Evolutionary conservation across 2,329 filamentous ascomycete species (phyloP).

Genomic region (Penicillium glabrum): DNA sequence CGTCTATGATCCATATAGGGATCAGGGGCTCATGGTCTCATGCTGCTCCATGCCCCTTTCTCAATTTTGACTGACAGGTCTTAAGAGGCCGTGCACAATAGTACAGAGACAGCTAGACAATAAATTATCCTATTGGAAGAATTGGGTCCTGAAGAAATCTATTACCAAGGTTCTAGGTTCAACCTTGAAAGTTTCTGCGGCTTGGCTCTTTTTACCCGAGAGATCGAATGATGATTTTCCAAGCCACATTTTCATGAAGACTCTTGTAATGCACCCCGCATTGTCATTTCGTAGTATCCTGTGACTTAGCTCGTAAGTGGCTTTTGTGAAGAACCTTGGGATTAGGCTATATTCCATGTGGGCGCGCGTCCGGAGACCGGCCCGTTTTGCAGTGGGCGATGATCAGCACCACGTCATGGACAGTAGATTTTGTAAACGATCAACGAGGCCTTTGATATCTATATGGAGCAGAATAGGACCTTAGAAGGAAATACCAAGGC

Average conservation of each 20-base stretch:
- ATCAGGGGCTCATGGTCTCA: background rate
- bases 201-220: background rate
- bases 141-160: background rate
- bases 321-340: background rate
- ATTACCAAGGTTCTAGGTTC: background rate
- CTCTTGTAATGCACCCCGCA: constrained; percentile 3
- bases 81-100: background rate
- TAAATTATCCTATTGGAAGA: background rate
- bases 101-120: background rate
- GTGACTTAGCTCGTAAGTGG: background rate
- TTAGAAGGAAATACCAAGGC: too few relatives aligned
- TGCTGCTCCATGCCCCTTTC: background rate
- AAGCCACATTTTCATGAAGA: background rate
- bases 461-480: too few relatives aligned
- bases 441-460: too few relatives aligned
- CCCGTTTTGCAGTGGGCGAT: constrained; percentile 14
- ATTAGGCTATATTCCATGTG: background rate
- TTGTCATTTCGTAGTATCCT: background rate
- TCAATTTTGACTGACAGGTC: background rate
- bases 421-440: too few relatives aligned
- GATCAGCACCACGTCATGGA: constrained; percentile 9
- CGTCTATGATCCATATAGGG: background rate
- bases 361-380: constrained; percentile 1
- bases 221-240: background rate
- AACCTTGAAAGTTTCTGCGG: background rate